Percentiles rank a stretch among this genome's conserved stretches.
Evolutionary conservation across 1,284 basidiomycete species (phyloP).

Genomic region (Ustilago sp.): DNA sequence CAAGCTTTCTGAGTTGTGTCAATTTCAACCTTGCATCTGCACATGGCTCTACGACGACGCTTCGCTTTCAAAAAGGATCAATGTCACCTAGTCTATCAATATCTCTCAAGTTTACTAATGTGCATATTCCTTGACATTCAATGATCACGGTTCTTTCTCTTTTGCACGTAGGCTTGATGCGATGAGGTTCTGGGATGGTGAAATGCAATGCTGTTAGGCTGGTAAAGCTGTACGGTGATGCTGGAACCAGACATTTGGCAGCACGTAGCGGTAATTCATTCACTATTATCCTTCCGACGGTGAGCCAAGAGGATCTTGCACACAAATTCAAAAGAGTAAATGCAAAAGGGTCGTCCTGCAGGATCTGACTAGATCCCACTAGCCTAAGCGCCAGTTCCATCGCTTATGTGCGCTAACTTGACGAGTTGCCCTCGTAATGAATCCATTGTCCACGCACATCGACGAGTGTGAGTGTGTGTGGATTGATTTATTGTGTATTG

Average conservation of each 20-base stretch:
- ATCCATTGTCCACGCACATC: slow-evolving; percentile 8
- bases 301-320: background rate
- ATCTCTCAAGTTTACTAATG: slow-evolving; percentile 4
- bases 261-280: background rate
- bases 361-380: background rate
- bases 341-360: background rate
- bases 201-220: background rate
- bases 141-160: slow-evolving; percentile 6
- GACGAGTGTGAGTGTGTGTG: background rate
- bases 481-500: background rate
- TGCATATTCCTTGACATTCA: slow-evolving; percentile 3
- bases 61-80: background rate
- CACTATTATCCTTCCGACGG: background rate
- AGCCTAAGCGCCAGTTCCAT: slow-evolving; percentile 3
- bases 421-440: background rate
- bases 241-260: background rate
- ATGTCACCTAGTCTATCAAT: background rate
- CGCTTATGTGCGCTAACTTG: background rate
- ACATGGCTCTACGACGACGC: background rate
- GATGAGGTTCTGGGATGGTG: background rate
- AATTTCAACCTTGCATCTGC: background rate
- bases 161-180: background rate
- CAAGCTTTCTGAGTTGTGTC: slow-evolving; percentile 25
- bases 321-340: background rate
- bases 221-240: background rate